Conservation (phyloP, 768 basidiomycete species). For the Hydnum rufescens region DNA sequence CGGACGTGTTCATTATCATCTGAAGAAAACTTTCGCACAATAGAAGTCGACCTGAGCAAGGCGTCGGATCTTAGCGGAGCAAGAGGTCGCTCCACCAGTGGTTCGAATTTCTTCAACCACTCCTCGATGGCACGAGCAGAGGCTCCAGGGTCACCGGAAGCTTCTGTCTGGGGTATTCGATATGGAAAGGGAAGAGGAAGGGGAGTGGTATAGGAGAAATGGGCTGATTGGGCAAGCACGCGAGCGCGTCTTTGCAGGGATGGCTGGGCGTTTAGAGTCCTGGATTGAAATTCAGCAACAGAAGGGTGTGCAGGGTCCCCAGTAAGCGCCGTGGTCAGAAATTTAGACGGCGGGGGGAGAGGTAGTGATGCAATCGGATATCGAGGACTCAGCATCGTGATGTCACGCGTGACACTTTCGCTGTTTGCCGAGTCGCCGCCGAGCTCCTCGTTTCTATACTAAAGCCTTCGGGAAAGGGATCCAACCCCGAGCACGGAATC, state of each 20-base stretch:
- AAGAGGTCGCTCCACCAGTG: conserved; percentile 21
- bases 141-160: conserved; percentile 33
- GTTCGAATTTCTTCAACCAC: conserved; percentile 54
- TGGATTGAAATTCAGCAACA: conserved; percentile 26
- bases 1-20: conserved; percentile 10
- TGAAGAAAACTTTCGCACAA: conserved; percentile 17
- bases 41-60: conserved; percentile 14
- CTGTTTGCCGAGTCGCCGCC: not conserved
- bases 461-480: no score
- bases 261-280: conserved; percentile 31
- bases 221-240: conserved; percentile 33
- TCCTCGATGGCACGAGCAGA: conserved; percentile 36
- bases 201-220: conserved; percentile 70
- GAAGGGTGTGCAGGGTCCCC: conserved; percentile 40
- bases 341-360: conserved; percentile 20
- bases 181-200: conserved; percentile 73
- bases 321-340: conserved; percentile 17
- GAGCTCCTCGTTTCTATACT: not conserved
- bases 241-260: conserved; percentile 53
- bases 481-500: no score
- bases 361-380: conserved; percentile 34
- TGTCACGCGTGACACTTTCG: not conserved
- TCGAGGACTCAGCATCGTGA: no score
- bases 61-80: conserved; percentile 13
- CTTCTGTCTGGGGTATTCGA: conserved; percentile 32